phyloP scores from a whole-genome alignment of 768 basidiomycete genomes.

The Sarcodon aspratus region DNA sequence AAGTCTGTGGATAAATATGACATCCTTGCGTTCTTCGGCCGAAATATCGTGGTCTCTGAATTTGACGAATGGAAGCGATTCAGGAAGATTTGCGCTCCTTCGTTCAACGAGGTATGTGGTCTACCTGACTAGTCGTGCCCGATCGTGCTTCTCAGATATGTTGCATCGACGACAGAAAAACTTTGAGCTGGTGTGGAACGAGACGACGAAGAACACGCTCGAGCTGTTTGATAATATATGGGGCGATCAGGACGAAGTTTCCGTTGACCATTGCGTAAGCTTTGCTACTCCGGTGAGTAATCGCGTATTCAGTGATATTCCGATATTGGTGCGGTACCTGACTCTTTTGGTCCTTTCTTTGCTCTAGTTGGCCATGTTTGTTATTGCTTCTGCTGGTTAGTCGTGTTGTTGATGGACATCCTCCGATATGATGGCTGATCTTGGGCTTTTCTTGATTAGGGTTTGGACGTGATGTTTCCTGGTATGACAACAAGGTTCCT shows the following conservation, averaged over 20 bases:
- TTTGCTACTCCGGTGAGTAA: too few relatives aligned
- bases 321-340: too few relatives aligned
- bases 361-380: too few relatives aligned
- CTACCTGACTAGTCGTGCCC: too few relatives aligned
- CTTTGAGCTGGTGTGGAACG: slow-evolving; percentile 28
- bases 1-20: slow-evolving; percentile 40
- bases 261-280: not conserved
- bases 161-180: slow-evolving; percentile 14
- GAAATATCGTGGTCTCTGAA: slow-evolving; percentile 53
- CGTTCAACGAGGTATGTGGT: slow-evolving; percentile 46
- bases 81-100: slow-evolving; percentile 49
- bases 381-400: not conserved
- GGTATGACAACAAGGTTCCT: slow-evolving; percentile 22
- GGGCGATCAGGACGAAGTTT: slow-evolving; percentile 27
- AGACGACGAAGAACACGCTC: slow-evolving; percentile 18
- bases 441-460: slow-evolving; percentile 5
- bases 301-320: too few relatives aligned
- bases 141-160: too few relatives aligned
- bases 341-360: too few relatives aligned
- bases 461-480: slow-evolving; percentile 6
- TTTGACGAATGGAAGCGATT: slow-evolving; percentile 57
- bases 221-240: slow-evolving; percentile 31
- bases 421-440: slow-evolving; percentile 38
- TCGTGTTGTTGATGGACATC: slow-evolving; percentile 37
- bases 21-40: slow-evolving; percentile 38